phyloP scores from a whole-genome alignment of 306 rosid genomes.

The Heteromeles arbutifolia region DNA sequence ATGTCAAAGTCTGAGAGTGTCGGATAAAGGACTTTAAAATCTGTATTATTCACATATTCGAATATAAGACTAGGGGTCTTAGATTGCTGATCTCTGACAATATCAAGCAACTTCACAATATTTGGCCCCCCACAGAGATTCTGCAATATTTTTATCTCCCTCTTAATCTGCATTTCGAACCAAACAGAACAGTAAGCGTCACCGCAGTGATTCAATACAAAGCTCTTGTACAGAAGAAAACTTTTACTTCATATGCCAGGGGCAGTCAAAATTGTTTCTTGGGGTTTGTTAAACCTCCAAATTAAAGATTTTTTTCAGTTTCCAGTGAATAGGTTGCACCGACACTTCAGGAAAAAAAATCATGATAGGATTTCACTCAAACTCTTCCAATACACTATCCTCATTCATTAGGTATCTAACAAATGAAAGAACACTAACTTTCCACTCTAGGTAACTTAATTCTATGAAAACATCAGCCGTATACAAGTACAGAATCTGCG shows the following conservation, averaged over 20 bases:
- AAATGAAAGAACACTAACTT: background rate
- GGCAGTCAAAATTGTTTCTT: background rate
- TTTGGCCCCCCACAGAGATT: conserved; percentile 94
- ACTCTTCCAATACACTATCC: background rate
- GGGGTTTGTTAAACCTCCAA: background rate
- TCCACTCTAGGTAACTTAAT: background rate
- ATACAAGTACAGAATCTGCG: background rate
- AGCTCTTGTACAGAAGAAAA: background rate
- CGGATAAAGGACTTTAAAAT: conserved; percentile 87
- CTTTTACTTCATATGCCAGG: background rate
- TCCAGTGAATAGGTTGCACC: background rate
- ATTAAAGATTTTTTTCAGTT: background rate
- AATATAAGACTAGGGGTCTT: conserved; percentile 89
- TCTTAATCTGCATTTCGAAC: conserved; percentile 65
- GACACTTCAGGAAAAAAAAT: background rate
- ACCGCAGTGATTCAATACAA: background rate
- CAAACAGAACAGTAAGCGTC: conserved; percentile 2
- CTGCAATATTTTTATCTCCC: conserved; percentile 91
- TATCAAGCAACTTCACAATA: conserved; percentile 85
- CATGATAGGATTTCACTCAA: background rate
- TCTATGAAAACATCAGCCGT: background rate
- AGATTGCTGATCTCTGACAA: conserved; percentile 91
- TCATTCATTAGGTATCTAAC: background rate
- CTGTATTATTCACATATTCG: conserved; percentile 85
- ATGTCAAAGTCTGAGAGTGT: conserved; percentile 76